A percentile compares a stretch with the other conserved stretches of the same genome.
These are phyloP conservation scores for Yarrowia deformans DNA, from an alignment of 805 yeast genomes.

Conservation along the genomic window DNA sequence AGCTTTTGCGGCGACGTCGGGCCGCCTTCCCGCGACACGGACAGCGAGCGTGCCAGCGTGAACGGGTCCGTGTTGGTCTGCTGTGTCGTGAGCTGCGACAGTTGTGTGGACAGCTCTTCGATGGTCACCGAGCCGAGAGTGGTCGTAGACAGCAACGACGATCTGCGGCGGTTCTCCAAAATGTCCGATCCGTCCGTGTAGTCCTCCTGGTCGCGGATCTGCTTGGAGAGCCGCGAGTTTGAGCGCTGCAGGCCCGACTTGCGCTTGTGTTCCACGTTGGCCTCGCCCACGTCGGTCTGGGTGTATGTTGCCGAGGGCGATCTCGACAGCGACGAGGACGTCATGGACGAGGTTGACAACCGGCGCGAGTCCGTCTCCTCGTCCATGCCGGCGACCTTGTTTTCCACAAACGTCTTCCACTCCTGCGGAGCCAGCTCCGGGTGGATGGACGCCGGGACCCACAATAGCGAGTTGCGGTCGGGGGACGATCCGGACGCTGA, in stretches of 20 bases:
- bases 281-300: slow-evolving; percentile 28
- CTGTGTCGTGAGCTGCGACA: slow-evolving; percentile 77
- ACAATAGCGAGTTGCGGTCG: slow-evolving; percentile 55
- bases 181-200: slow-evolving; percentile 50
- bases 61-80: slow-evolving; percentile 82
- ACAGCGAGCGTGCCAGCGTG: slow-evolving; percentile 78
- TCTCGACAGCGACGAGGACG: background rate
- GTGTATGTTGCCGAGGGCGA: slow-evolving; percentile 37
- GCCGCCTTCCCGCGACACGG: slow-evolving; percentile 46
- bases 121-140: slow-evolving; percentile 41
- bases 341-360: slow-evolving; percentile 15
- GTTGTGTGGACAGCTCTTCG: slow-evolving; percentile 51
- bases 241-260: slow-evolving; percentile 38
- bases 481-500: slow-evolving; percentile 40
- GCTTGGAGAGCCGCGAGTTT: slow-evolving; percentile 50
- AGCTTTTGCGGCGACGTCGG: slow-evolving; percentile 15
- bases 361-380: slow-evolving; percentile 18
- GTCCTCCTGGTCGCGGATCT: slow-evolving; percentile 50
- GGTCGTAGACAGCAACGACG: slow-evolving; percentile 41
- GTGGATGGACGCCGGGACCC: slow-evolving; percentile 97
- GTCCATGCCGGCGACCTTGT: slow-evolving; percentile 51
- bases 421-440: slow-evolving; percentile 96
- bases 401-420: slow-evolving; percentile 54
- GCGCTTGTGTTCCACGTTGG: slow-evolving; percentile 21
- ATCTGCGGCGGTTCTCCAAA: slow-evolving; percentile 45